These are phyloP conservation scores for Calocybe gangraenosa DNA, from an alignment of 768 basidiomycete species.

Conservation along the genomic window DNA sequence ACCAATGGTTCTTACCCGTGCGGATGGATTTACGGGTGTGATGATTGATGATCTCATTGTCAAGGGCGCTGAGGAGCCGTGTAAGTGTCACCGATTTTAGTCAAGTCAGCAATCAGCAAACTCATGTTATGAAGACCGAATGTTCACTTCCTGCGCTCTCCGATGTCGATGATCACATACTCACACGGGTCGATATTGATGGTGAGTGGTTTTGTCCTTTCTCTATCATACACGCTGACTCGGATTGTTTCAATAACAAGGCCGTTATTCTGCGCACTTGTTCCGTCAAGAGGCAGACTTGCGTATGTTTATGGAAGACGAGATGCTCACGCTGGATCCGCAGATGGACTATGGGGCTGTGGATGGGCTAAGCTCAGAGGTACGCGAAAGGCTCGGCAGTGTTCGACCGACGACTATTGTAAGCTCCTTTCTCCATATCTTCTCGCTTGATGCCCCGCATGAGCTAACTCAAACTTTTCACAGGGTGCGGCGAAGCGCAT, in stretches of 20 bases:
- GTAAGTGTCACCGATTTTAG: conserved; percentile 36
- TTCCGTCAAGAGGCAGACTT: conserved; percentile 74
- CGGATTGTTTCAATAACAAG: conserved; percentile 27
- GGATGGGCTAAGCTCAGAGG: conserved; percentile 71
- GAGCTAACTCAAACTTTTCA: no score
- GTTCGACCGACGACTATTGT: conserved; percentile 65
- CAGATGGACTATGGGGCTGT: conserved; percentile 66
- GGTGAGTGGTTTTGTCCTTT: conserved; percentile 35
- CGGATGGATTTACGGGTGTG: conserved; percentile 84
- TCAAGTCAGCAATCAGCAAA: not conserved
- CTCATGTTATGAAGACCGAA: no score
- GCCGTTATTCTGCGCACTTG: conserved; percentile 59
- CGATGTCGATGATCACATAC: conserved; percentile 43
- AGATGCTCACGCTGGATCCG: conserved; percentile 64
- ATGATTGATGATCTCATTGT: conserved; percentile 90
- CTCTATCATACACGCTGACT: not conserved
- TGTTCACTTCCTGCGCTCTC: conserved; percentile 43
- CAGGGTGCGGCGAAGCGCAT: conserved; percentile 91
- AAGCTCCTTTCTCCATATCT: conserved; percentile 14
- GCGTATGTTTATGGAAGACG: conserved; percentile 69
- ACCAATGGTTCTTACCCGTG: conserved; percentile 68
- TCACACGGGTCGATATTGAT: conserved; percentile 66
- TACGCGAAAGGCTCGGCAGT: conserved; percentile 55
- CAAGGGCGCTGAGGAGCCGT: conserved; percentile 89
- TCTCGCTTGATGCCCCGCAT: not conserved